Percentiles rank a stretch among this genome's conserved stretches.
phyloP scores from a whole-genome alignment of 1,284 basidiomycete genomes.

The Puccinia hordei region DNA sequence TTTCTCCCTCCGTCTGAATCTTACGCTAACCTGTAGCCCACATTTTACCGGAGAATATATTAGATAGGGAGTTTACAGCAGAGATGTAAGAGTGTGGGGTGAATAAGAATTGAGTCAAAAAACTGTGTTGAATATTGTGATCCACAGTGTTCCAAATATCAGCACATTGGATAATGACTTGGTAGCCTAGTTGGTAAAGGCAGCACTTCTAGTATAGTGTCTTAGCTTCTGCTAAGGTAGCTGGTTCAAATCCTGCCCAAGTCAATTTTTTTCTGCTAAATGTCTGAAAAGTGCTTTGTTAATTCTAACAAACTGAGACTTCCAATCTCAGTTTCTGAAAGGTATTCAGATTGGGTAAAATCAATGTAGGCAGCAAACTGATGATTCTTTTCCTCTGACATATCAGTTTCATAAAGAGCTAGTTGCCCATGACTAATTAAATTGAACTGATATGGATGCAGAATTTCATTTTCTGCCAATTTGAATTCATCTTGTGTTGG shows the following conservation, averaged over 20 bases:
- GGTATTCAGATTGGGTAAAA: neutral
- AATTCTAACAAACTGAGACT: too few species aligned
- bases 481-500: neutral
- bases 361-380: slow-evolving; percentile 1
- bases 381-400: neutral
- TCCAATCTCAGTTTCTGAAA: neutral
- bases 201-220: too few species aligned
- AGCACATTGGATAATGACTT: too few species aligned
- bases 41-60: neutral
- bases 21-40: neutral
- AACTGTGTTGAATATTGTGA: too few species aligned
- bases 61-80: neutral
- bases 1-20: neutral
- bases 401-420: neutral
- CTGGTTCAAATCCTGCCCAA: too few species aligned
- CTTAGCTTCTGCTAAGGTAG: too few species aligned
- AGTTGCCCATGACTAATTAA: neutral
- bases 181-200: too few species aligned
- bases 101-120: neutral
- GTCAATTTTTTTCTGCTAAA: too few species aligned
- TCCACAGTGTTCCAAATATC: too few species aligned
- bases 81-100: neutral
- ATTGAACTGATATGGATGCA: neutral
- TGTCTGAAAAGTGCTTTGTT: too few species aligned
- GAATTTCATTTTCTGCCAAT: neutral